A percentile compares a stretch with the other conserved stretches of the same genome.
Evolutionary conservation across 169 alveolate genomes (phyloP).

Genomic region (Plasmodium chabaudi): DNA sequence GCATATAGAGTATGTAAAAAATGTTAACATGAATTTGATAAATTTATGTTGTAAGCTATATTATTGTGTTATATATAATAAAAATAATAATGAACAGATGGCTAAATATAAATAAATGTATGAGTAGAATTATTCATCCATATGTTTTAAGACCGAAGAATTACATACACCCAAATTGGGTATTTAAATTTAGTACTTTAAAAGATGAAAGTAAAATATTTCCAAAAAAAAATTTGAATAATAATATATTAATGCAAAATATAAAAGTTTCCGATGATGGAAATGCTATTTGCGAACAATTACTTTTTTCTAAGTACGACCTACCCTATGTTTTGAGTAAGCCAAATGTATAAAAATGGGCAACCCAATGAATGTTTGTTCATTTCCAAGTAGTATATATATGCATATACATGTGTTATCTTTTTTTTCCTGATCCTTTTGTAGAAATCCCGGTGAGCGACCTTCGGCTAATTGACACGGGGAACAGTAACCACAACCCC

Average conservation of each 20-base stretch:
- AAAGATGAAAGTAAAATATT: slow-evolving; percentile 39
- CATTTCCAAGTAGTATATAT: neutral
- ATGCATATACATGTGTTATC: neutral
- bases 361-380: neutral
- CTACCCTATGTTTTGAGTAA: slow-evolving; percentile 60
- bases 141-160: slow-evolving; percentile 3
- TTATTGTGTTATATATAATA: neutral
- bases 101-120: slow-evolving; percentile 19
- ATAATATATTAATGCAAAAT: slow-evolving; percentile 64
- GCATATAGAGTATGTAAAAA: neutral
- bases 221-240: slow-evolving; percentile 51
- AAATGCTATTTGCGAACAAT: slow-evolving; percentile 20
- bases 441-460: slow-evolving; percentile 61
- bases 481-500: slow-evolving; percentile 64
- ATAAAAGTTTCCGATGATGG: slow-evolving; percentile 53
- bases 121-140: slow-evolving; percentile 5
- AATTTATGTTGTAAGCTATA: neutral
- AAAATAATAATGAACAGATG: slow-evolving; percentile 41
- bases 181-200: slow-evolving; percentile 17
- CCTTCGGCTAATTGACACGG: slow-evolving; percentile 41
- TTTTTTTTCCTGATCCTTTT: neutral
- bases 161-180: slow-evolving; percentile 4
- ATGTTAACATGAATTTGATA: neutral
- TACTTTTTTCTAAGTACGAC: slow-evolving; percentile 41
- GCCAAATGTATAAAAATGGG: neutral